Evolutionary conservation across 2,329 filamentous ascomycete genomes (phyloP).

Genomic region (Microdochium bolleyi): DNA sequence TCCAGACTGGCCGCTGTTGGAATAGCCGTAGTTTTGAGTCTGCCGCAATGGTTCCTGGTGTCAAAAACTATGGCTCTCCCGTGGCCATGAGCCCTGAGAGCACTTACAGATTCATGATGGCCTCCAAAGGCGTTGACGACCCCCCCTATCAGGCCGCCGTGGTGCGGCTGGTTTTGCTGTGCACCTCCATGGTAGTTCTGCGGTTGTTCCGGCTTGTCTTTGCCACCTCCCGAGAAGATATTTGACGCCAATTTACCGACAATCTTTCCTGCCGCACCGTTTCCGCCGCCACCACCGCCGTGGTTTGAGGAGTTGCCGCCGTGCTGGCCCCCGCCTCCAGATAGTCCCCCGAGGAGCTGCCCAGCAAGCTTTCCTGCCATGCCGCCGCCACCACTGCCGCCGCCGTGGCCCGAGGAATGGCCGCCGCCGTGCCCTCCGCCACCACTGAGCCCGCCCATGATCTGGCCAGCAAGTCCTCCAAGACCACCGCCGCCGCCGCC

Average conservation of each 20-base stretch:
- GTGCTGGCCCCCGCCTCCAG: slow-evolving; percentile 15
- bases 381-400: slow-evolving; percentile 24
- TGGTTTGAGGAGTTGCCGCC: slow-evolving; percentile 14
- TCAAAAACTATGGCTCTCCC: background rate
- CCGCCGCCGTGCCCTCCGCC: slow-evolving; percentile 15
- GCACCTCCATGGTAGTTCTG: slow-evolving; percentile 43
- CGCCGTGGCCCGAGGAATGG: slow-evolving; percentile 12
- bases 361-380: slow-evolving; percentile 39
- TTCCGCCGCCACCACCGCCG: no score
- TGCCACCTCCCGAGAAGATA: slow-evolving; percentile 34
- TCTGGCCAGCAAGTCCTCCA: slow-evolving; percentile 36
- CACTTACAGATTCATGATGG: slow-evolving; percentile 31
- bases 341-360: slow-evolving; percentile 29
- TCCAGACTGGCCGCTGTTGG: slow-evolving; percentile 42
- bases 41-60: slow-evolving; percentile 16
- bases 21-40: slow-evolving; percentile 57
- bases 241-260: slow-evolving; percentile 49
- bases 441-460: slow-evolving; percentile 6
- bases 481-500: slow-evolving; percentile 30
- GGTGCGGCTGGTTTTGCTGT: slow-evolving; percentile 25
- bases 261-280: slow-evolving; percentile 40
- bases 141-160: slow-evolving; percentile 45
- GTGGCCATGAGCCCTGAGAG: no score
- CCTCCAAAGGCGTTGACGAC: slow-evolving; percentile 45
- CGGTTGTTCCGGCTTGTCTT: slow-evolving; percentile 35